A percentile compares a stretch with the other conserved stretches of the same genome.
These are phyloP conservation scores for Epichloe aotearoae DNA, from an alignment of 2,329 filamentous ascomycete species.

Conservation along the genomic window DNA sequence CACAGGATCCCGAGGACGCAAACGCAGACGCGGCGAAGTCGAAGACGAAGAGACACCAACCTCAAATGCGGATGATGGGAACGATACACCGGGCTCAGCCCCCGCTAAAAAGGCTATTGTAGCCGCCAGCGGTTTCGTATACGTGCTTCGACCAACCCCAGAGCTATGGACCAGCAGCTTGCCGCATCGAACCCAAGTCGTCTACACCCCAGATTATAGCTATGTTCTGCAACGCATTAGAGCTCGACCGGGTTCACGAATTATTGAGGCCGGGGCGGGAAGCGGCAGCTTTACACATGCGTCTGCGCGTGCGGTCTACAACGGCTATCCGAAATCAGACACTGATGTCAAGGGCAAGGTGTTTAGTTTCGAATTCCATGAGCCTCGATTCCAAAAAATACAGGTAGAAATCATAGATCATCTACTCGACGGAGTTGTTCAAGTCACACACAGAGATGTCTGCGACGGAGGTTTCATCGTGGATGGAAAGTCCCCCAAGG, in stretches of 20 bases:
- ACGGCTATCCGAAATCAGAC: slow-evolving; percentile 44
- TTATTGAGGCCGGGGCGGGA: slow-evolving; percentile 73
- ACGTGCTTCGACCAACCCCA: slow-evolving; percentile 65
- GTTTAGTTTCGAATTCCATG: slow-evolving; percentile 74
- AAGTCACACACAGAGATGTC: slow-evolving; percentile 66
- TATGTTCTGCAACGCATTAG: slow-evolving; percentile 68
- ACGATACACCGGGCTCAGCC: slow-evolving; percentile 17
- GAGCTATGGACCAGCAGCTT: slow-evolving; percentile 72
- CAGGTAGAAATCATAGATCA: slow-evolving; percentile 57
- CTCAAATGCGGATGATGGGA: slow-evolving; percentile 21
- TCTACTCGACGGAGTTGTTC: slow-evolving; percentile 49
- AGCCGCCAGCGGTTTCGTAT: slow-evolving; percentile 58
- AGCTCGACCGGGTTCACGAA: slow-evolving; percentile 54
- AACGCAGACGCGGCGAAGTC: slow-evolving; percentile 37
- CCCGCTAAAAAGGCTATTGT: slow-evolving; percentile 35
- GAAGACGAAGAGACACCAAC: slow-evolving; percentile 30
- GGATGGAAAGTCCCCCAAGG: slow-evolving; percentile 46
- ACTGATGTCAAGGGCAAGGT: slow-evolving; percentile 48
- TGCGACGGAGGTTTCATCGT: slow-evolving; percentile 62
- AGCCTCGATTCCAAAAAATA: slow-evolving; percentile 59
- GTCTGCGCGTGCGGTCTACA: slow-evolving; percentile 61
- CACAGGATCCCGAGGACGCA: slow-evolving; percentile 75
- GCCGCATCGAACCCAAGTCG: slow-evolving; percentile 73
- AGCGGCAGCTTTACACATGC: slow-evolving; percentile 79
- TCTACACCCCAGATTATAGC: slow-evolving; percentile 79